Evolutionary conservation across 2,329 filamentous ascomycete genomes (phyloP), one percentile per base, ranked within the genome.

Genomic region (Curvularia lunata): DNA sequence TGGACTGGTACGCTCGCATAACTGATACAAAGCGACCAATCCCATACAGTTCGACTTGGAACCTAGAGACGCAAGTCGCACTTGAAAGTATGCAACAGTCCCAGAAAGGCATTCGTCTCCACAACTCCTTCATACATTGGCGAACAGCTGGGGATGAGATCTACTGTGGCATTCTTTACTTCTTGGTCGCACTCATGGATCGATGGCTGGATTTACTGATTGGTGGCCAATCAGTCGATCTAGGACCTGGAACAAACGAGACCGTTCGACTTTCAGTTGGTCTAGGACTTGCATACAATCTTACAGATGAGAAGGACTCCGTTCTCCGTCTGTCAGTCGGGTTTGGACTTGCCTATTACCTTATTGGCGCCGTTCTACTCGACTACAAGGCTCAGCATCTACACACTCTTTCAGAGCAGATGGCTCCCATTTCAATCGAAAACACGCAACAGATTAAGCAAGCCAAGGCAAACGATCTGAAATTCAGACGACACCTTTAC

Each of bases 41-140:
- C 54, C 81, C 82, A 0, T 85, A 81, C 66, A 85, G 81, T 58
- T 84, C 83, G 4, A 82, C 81, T 1, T 86, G 84, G 84, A 85
- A 85, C 54, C 79, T 85, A n/a, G 82, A 84, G 63, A 81, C 80
- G 0, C 83, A 84, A 64, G 83, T 84, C 2, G 84, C 82, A 8
- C 70, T 84, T 21, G 80, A 84, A 59, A 83, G 79, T 25, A 77
- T 85, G 62, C 79, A 79, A 38, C 82, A 82, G 56, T 79, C 82
- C 3, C 82, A 85, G 58, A 84, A 84, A 62, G 84, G 83, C 2
- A 81, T 85, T 16, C 77, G 80, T 25, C 75, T 85, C 16, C 84
- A 86, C 69, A 85, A 83, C 62, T 81, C 82, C 1, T 85, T 85
- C 64, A 81, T 85, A 25, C 83, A 85, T 59, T 85, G 83, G 82